Percentiles rank a stretch among this genome's conserved stretches.
phyloP scores from a whole-genome alignment of 208 protist genomes.

The Wallacemonas rigidus region DNA sequence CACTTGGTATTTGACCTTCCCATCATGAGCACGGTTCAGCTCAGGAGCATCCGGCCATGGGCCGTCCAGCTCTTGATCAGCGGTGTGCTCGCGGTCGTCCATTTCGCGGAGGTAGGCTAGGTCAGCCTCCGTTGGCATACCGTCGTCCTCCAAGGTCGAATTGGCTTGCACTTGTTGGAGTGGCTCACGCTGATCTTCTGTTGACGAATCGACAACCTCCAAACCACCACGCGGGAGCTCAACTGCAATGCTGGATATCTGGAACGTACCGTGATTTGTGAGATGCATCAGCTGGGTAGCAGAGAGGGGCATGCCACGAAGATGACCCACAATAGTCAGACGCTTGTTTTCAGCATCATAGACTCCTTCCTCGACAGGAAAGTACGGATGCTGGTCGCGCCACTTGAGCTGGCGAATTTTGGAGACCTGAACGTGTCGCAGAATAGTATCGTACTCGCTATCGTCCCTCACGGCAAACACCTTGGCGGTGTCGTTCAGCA shows the following conservation, averaged over 20 bases:
- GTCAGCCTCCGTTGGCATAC: slow-evolving; percentile 73
- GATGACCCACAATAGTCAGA: slow-evolving; percentile 65
- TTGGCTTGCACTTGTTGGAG: slow-evolving; percentile 80
- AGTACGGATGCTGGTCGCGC: slow-evolving; percentile 87
- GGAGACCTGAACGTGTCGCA: slow-evolving; percentile 70
- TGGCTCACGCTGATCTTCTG: slow-evolving; percentile 62
- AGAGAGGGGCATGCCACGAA: slow-evolving; percentile 75
- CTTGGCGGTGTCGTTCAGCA: slow-evolving; percentile 76
- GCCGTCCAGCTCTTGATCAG: slow-evolving; percentile 20
- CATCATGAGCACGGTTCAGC: not conserved
- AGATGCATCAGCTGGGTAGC: slow-evolving; percentile 83
- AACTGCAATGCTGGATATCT: slow-evolving; percentile 65
- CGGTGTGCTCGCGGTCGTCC: slow-evolving; percentile 20
- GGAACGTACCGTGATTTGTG: slow-evolving; percentile 89
- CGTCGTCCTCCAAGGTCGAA: slow-evolving; percentile 70
- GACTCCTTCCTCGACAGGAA: slow-evolving; percentile 55
- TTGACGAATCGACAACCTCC: slow-evolving; percentile 50
- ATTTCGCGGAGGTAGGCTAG: slow-evolving; percentile 55
- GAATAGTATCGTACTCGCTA: slow-evolving; percentile 43
- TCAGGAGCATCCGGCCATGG: slow-evolving; percentile 80
- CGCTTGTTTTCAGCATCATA: slow-evolving; percentile 53
- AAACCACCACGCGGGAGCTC: slow-evolving; percentile 25
- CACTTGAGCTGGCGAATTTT: slow-evolving; percentile 76
- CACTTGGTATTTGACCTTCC: slow-evolving; percentile 17
- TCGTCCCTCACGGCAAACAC: slow-evolving; percentile 52